Conservation (phyloP, 2,329 filamentous ascomycete genomes). For the Stromatinia cepivora region DNA sequence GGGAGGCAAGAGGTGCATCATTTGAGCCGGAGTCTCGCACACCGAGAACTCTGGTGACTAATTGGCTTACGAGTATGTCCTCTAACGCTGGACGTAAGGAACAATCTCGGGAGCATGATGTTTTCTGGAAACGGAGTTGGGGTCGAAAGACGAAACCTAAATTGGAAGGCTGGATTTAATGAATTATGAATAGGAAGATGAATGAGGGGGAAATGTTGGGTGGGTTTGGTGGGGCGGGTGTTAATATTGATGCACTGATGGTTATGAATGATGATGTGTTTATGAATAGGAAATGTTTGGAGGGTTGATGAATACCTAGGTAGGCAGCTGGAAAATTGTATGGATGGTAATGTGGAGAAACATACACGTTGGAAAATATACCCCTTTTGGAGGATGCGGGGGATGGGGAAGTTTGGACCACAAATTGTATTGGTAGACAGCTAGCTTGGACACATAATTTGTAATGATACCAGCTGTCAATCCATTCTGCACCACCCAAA, state of each 20-base stretch:
- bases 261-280: not conserved
- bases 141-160: slow-evolving; percentile 15
- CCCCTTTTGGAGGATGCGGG: not conserved
- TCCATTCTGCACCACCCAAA: no score
- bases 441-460: not conserved
- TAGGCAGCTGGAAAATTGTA: not conserved
- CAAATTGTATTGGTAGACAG: not conserved
- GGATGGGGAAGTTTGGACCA: not conserved
- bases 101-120: slow-evolving; percentile 2
- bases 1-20: not conserved
- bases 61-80: slow-evolving; percentile 22
- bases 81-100: slow-evolving; percentile 15
- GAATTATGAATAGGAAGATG: not conserved
- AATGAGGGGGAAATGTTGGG: not conserved
- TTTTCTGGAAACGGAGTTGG: slow-evolving; percentile 13
- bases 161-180: slow-evolving; percentile 14
- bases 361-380: not conserved
- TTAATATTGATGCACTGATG: not conserved
- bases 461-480: not conserved
- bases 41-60: slow-evolving; percentile 15
- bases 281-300: not conserved
- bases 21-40: slow-evolving; percentile 18
- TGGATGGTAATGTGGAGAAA: not conserved
- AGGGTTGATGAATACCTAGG: not conserved
- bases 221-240: not conserved